Conservation (phyloP, 345 rosid species). For the Brassica juncea region DNA sequence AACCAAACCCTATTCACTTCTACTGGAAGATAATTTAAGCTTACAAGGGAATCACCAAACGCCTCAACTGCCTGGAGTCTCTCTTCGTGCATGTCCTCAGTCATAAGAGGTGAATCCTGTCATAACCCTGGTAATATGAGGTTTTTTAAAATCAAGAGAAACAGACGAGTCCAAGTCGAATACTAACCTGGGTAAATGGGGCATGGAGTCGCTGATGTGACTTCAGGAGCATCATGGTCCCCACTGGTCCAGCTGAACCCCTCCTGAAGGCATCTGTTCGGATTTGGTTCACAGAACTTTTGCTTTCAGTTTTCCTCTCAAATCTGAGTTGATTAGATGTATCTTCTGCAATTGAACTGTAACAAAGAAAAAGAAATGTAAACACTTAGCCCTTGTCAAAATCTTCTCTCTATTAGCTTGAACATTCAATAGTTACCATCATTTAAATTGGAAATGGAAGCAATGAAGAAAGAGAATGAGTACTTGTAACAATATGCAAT, state of each 20-base stretch:
- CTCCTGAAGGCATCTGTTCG: slow-evolving; percentile 55
- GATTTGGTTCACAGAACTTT: slow-evolving; percentile 39
- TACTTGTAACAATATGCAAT: slow-evolving; percentile 8
- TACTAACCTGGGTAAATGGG: slow-evolving; percentile 87
- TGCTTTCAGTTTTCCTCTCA: slow-evolving; percentile 44
- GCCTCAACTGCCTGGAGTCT: slow-evolving; percentile 89
- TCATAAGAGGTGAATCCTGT: slow-evolving; percentile 91
- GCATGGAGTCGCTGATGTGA: slow-evolving; percentile 80
- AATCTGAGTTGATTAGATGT: slow-evolving; percentile 20
- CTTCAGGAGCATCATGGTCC: slow-evolving; percentile 87
- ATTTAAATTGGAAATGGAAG: slow-evolving; percentile 18
- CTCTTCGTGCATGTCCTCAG: slow-evolving; percentile 99
- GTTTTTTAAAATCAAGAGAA: not conserved
- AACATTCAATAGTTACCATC: slow-evolving; percentile 3
- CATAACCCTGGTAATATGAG: slow-evolving; percentile 23
- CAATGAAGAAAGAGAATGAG: not conserved
- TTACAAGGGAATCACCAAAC: slow-evolving; percentile 79
- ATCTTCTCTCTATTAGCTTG: slow-evolving; percentile 19
- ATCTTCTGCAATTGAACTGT: slow-evolving; percentile 36
- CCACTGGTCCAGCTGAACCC: slow-evolving; percentile 87
- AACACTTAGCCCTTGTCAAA: slow-evolving; percentile 17
- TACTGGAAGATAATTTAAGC: slow-evolving; percentile 37
- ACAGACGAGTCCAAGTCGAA: slow-evolving; percentile 19
- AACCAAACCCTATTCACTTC: slow-evolving; percentile 21
- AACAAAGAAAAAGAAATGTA: slow-evolving; percentile 25